Evolutionary conservation across 768 basidiomycete genomes (phyloP).

Genomic region (Steccherinum ochraceum): DNA sequence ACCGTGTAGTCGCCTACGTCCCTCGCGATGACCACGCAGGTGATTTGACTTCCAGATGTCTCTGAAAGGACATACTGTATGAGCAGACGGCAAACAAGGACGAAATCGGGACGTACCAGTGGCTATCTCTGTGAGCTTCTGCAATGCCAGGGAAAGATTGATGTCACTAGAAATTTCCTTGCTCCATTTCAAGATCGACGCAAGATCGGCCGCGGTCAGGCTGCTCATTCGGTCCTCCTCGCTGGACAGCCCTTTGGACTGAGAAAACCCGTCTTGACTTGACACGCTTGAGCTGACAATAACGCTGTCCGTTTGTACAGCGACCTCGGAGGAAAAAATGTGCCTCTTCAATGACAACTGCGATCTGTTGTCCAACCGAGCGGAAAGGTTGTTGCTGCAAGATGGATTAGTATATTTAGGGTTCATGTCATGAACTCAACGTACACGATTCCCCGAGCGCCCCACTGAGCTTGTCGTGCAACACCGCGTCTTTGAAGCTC

Average conservation of each 20-base stretch:
- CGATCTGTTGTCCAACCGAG: slow-evolving; percentile 37
- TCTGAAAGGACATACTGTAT: slow-evolving; percentile 27
- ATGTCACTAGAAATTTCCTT: slow-evolving; percentile 72
- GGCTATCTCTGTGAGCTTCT: slow-evolving; percentile 65
- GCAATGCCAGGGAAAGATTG: slow-evolving; percentile 58
- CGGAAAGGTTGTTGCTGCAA: slow-evolving; percentile 43
- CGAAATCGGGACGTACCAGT: slow-evolving; percentile 35
- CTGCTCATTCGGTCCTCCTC: slow-evolving; percentile 50
- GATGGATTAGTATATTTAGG: background rate
- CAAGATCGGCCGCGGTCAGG: slow-evolving; percentile 55
- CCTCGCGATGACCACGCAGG: slow-evolving; percentile 61
- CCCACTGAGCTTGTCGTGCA: slow-evolving; percentile 63
- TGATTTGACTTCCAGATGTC: slow-evolving; percentile 59
- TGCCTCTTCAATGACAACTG: slow-evolving; percentile 46
- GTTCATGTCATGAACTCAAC: no score
- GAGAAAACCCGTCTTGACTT: slow-evolving; percentile 20
- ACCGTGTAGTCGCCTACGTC: slow-evolving; percentile 69
- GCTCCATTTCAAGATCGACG: slow-evolving; percentile 67
- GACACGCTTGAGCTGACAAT: slow-evolving; percentile 26
- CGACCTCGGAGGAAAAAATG: slow-evolving; percentile 53
- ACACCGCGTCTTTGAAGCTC: slow-evolving; percentile 66
- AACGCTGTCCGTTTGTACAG: slow-evolving; percentile 49
- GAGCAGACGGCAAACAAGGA: background rate
- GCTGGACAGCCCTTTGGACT: slow-evolving; percentile 28
- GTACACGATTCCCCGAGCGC: slow-evolving; percentile 66